Percentiles rank a stretch among this genome's conserved stretches.
phyloP scores from a whole-genome alignment of 164 flowering plant species.

The Paratinospora sagittata region DNA sequence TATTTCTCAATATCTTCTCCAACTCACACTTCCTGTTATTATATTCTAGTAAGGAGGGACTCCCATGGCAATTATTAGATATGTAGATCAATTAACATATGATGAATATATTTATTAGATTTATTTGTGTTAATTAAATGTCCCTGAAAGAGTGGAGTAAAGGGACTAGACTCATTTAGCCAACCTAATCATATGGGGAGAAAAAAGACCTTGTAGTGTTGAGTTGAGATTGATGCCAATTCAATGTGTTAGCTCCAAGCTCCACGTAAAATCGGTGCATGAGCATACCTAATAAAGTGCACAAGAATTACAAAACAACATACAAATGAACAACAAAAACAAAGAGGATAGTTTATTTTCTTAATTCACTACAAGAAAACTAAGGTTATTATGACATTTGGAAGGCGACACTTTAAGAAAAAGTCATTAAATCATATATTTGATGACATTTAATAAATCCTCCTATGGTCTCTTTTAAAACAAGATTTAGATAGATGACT shows the following conservation, averaged over 20 bases:
- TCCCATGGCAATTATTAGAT: not conserved
- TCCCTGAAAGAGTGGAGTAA: not conserved
- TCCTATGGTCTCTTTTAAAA: not conserved
- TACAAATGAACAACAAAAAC: not conserved
- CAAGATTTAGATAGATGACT: not conserved
- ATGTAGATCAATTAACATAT: not conserved
- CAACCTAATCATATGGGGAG: not conserved
- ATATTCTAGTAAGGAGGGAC: not conserved
- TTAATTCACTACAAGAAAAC: too few species aligned
- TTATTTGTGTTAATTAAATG: not conserved
- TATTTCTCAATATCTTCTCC: not conserved
- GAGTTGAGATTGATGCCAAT: not conserved
- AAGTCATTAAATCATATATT: too few species aligned
- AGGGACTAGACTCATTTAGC: not conserved
- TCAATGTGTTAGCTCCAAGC: too few species aligned
- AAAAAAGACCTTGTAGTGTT: not conserved
- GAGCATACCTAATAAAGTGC: too few species aligned
- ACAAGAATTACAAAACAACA: not conserved
- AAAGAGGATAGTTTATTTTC: not conserved
- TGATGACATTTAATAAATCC: not conserved
- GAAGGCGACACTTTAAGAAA: too few species aligned
- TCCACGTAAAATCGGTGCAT: too few species aligned
- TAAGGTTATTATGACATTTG: too few species aligned
- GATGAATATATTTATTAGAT: not conserved
- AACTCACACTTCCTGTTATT: not conserved